phyloP scores from a whole-genome alignment of 108 stramenopile species.

The Craspedostauros australis region DNA sequence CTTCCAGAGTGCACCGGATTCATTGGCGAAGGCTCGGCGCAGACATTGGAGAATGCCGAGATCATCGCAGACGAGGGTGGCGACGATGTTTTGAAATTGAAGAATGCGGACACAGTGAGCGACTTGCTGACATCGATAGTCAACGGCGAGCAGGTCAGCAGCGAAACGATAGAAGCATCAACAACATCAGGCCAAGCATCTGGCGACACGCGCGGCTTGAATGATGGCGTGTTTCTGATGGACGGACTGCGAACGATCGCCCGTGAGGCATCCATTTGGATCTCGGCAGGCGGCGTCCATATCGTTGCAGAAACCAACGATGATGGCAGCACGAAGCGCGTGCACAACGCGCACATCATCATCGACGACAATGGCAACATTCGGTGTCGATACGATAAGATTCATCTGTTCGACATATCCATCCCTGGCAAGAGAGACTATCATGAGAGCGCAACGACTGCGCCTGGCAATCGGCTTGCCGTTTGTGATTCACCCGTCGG shows the following conservation, averaged over 20 bases:
- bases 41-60: constrained; percentile 71
- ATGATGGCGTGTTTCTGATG: constrained; percentile 47
- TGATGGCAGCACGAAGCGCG: constrained; percentile 24
- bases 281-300: constrained; percentile 80
- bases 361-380: constrained; percentile 67
- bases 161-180: background rate
- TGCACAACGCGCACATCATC: constrained; percentile 95
- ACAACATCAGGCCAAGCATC: background rate
- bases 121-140: background rate
- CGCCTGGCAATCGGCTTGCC: constrained; percentile 68
- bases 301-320: constrained; percentile 34
- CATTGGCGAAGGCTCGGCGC: constrained; percentile 54
- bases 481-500: constrained; percentile 86
- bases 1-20: constrained; percentile 84
- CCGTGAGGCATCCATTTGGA: constrained; percentile 53
- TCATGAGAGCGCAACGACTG: constrained; percentile 73
- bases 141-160: background rate
- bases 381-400: constrained; percentile 71
- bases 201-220: too few species aligned
- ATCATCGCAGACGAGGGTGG: constrained; percentile 17
- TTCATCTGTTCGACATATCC: constrained; percentile 93
- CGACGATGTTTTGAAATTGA: background rate
- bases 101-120: constrained; percentile 2
- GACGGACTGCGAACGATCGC: constrained; percentile 69
- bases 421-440: constrained; percentile 73